Evolutionary conservation across 78 protist species (phyloP).

Genomic region (Dictyostelium discoideum): dicty_2.7 NC_007089.4:3179501-3180000

Average conservation of each 20-base stretch:
- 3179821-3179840: background rate
- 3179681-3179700: slow-evolving; percentile 92
- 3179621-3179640: slow-evolving; percentile 95
- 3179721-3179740: slow-evolving; percentile 63
- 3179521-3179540: slow-evolving; percentile 91
- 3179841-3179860: slow-evolving; percentile 16
- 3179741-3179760: slow-evolving; percentile 13
- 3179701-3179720: slow-evolving; percentile 82
- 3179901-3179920: background rate
- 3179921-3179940: background rate
- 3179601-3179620: slow-evolving; percentile 33
- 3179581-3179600: background rate
- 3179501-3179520: slow-evolving; percentile 94
- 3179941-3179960: too few species aligned
- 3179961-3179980: background rate
- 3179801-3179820: background rate
- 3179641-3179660: slow-evolving; percentile 90
- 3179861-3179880: slow-evolving; percentile 22
- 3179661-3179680: slow-evolving; percentile 43
- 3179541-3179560: background rate
- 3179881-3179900: background rate
- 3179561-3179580: slow-evolving; percentile 33
- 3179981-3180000: background rate
- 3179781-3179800: background rate
- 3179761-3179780: background rate